These are phyloP conservation scores for Aspergillus pseudoterreus DNA, from an alignment of 2,329 filamentous ascomycete genomes.

Conservation along the genomic window DNA sequence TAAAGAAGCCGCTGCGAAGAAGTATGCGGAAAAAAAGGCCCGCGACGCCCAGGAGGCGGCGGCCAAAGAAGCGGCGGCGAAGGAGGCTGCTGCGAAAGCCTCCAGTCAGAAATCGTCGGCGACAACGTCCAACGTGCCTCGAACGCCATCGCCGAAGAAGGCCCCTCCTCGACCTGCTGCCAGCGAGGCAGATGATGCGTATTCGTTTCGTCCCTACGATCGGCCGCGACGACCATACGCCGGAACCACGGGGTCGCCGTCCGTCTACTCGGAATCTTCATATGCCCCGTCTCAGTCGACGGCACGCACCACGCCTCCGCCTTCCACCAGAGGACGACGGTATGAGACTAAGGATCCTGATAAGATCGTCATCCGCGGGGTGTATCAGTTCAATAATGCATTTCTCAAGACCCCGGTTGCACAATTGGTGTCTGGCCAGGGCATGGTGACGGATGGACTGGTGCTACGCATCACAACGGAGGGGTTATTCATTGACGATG, in stretches of 20 bases:
- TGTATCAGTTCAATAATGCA: slow-evolving; percentile 87
- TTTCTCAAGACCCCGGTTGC: slow-evolving; percentile 87
- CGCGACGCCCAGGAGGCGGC: slow-evolving; percentile 29
- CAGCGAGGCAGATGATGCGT: slow-evolving; percentile 59
- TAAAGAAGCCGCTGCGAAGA: slow-evolving; percentile 38
- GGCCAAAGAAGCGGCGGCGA: slow-evolving; percentile 22
- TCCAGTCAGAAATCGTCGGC: slow-evolving; percentile 26
- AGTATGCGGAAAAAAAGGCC: slow-evolving; percentile 36
- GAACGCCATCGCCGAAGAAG: slow-evolving; percentile 40
- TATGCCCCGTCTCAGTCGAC: slow-evolving; percentile 84
- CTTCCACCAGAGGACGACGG: slow-evolving; percentile 68
- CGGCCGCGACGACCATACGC: slow-evolving; percentile 59
- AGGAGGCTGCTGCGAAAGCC: slow-evolving; percentile 23
- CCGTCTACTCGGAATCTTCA: slow-evolving; percentile 76
- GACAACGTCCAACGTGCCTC: slow-evolving; percentile 22
- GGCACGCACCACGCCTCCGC: slow-evolving; percentile 75
- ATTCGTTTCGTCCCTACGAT: slow-evolving; percentile 77
- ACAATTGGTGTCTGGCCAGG: slow-evolving; percentile 79
- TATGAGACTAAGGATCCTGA: slow-evolving; percentile 88
- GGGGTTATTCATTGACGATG: slow-evolving; percentile 95
- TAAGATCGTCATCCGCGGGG: slow-evolving; percentile 92
- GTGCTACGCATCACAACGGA: slow-evolving; percentile 90
- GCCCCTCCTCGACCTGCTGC: slow-evolving; percentile 31
- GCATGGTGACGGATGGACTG: slow-evolving; percentile 83
- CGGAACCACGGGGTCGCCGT: slow-evolving; percentile 58